phyloP scores from a whole-genome alignment of 768 basidiomycete species.

The Boletus bicolor region DNA sequence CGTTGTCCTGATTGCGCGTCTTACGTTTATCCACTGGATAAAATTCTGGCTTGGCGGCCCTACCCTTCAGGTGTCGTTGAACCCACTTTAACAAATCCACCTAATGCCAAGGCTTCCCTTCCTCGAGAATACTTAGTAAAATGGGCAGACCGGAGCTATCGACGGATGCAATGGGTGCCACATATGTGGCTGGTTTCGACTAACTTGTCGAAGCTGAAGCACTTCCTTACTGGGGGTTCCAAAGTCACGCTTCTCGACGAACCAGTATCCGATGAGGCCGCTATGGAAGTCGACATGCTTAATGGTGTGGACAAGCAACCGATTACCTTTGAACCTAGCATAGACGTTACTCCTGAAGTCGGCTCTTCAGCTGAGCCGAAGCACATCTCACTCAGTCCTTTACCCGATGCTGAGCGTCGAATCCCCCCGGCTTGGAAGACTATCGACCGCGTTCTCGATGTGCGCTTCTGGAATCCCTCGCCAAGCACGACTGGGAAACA shows the following conservation, averaged over 20 bases:
- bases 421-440: slow-evolving; percentile 85
- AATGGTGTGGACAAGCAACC: slow-evolving; percentile 20
- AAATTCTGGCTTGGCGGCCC: slow-evolving; percentile 90
- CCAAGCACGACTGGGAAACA: slow-evolving; percentile 11
- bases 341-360: slow-evolving; percentile 35
- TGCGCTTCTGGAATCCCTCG: slow-evolving; percentile 58
- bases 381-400: slow-evolving; percentile 34
- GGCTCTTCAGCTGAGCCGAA: slow-evolving; percentile 30
- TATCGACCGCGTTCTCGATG: slow-evolving; percentile 87
- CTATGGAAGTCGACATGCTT: slow-evolving; percentile 29
- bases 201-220: slow-evolving; percentile 62
- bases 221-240: slow-evolving; percentile 70
- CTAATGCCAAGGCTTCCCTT: slow-evolving; percentile 55
- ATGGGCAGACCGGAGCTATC: slow-evolving; percentile 77
- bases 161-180: slow-evolving; percentile 83
- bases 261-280: slow-evolving; percentile 31
- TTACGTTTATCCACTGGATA: slow-evolving; percentile 67
- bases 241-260: slow-evolving; percentile 62
- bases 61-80: slow-evolving; percentile 66
- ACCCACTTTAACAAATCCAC: slow-evolving; percentile 38
- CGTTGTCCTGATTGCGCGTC: slow-evolving; percentile 76
- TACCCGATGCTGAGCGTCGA: slow-evolving; percentile 66
- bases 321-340: slow-evolving; percentile 41
- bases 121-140: slow-evolving; percentile 95
- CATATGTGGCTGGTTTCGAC: slow-evolving; percentile 85